These are phyloP conservation scores for Dictyostelium citrinum DNA, from an alignment of 78 protist genomes.

Conservation along the genomic window DNA sequence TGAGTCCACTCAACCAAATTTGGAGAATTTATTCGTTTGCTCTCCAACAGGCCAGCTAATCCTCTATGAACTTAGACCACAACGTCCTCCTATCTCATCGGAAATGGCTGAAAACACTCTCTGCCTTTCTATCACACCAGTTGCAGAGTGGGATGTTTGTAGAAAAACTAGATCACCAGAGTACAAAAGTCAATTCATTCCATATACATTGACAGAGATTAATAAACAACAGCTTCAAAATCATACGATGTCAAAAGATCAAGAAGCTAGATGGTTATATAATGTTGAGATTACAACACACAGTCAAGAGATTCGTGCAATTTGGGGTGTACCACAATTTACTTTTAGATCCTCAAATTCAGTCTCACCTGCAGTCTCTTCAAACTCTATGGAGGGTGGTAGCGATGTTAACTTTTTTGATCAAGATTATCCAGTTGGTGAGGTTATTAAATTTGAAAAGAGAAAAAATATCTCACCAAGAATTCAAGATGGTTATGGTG, in stretches of 20 bases:
- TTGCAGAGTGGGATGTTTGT: constrained; percentile 64
- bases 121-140: constrained; percentile 27
- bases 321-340: constrained; percentile 72
- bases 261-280: constrained; percentile 65
- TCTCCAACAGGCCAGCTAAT: constrained; percentile 57
- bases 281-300: constrained; percentile 71
- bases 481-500: constrained; percentile 11
- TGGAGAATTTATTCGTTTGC: constrained; percentile 41
- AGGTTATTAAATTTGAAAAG: constrained; percentile 65
- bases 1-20: constrained; percentile 16
- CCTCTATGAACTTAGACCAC: constrained; percentile 70
- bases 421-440: constrained; percentile 68
- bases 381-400: background rate
- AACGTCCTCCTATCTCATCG: constrained; percentile 7
- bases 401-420: constrained; percentile 20
- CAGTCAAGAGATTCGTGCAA: constrained; percentile 67
- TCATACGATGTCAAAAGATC: background rate
- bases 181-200: constrained; percentile 14
- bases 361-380: background rate
- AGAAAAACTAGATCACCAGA: constrained; percentile 30
- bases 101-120: constrained; percentile 57
- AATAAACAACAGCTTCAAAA: background rate
- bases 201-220: background rate
- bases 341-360: constrained; percentile 46
- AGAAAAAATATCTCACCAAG: constrained; percentile 63